Conservation (phyloP, 257 asterid genomes). For the Oldenlandia corymbosa region DNA sequence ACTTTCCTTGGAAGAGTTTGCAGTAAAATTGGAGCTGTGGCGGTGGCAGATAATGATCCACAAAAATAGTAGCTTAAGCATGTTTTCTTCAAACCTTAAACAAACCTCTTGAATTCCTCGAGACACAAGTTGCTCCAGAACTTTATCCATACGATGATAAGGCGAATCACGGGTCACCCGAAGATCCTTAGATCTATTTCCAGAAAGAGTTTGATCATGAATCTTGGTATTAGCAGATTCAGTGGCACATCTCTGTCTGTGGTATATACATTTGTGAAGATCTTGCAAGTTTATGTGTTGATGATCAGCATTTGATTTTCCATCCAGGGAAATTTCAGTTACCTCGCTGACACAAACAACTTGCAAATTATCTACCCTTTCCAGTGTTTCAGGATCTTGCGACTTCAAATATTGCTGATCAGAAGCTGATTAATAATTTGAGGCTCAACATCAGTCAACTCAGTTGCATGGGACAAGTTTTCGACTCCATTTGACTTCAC, state of each 20-base stretch:
- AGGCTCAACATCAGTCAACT: slow-evolving; percentile 22
- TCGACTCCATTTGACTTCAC: slow-evolving; percentile 33
- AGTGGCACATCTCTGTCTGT: slow-evolving; percentile 26
- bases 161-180: slow-evolving; percentile 21
- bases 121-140: slow-evolving; percentile 64
- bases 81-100: slow-evolving; percentile 77
- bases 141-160: slow-evolving; percentile 38
- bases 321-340: slow-evolving; percentile 17
- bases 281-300: slow-evolving; percentile 29
- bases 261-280: slow-evolving; percentile 24
- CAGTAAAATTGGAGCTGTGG: slow-evolving; percentile 23
- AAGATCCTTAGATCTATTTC: slow-evolving; percentile 18
- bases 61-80: slow-evolving; percentile 78
- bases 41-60: slow-evolving; percentile 29
- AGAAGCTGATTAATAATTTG: slow-evolving; percentile 19
- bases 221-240: slow-evolving; percentile 19
- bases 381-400: slow-evolving; percentile 25
- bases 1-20: slow-evolving; percentile 13
- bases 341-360: slow-evolving; percentile 14
- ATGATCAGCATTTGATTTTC: slow-evolving; percentile 21
- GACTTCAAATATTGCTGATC: slow-evolving; percentile 29
- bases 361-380: slow-evolving; percentile 34
- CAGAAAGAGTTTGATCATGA: slow-evolving; percentile 14
- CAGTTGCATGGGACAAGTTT: slow-evolving; percentile 20
- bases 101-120: slow-evolving; percentile 77